Conservation (phyloP, 768 basidiomycete species). For the Artomyces pyxidatus region DNA sequence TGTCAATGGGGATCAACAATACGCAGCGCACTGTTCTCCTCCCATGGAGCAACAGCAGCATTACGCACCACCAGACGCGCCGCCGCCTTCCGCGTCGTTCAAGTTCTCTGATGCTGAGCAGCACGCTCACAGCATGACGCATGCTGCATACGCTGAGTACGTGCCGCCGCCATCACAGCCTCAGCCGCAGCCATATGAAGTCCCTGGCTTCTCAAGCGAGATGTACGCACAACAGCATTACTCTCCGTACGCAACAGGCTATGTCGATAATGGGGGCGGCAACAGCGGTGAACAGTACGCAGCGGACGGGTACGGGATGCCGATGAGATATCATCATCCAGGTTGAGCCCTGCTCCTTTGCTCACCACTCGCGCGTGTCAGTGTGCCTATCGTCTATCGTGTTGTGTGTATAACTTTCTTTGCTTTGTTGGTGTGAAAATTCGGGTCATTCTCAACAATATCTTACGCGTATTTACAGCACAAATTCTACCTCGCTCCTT, state of each 20-base stretch:
- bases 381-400: neutral
- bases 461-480: constrained; percentile 17
- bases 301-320: neutral
- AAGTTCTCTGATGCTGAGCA: constrained; percentile 6
- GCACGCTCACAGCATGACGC: neutral
- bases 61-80: constrained; percentile 4
- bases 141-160: neutral
- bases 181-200: constrained; percentile 7
- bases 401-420: neutral
- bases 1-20: too few species aligned
- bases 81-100: constrained; percentile 1
- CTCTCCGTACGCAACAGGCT: neutral
- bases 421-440: neutral
- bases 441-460: too few species aligned
- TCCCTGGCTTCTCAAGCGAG: neutral
- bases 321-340: neutral
- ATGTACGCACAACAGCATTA: neutral
- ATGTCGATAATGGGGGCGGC: neutral
- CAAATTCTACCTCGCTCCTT: constrained; percentile 2
- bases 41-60: too few species aligned
- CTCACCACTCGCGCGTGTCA: neutral
- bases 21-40: too few species aligned
- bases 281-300: neutral
- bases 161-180: constrained; percentile 1
- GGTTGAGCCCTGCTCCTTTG: too few species aligned